Percentiles rank a stretch among this genome's conserved stretches.
phyloP scores from a whole-genome alignment of 805 yeast genomes.

The Saccharomycopsis sp. region DNA sequence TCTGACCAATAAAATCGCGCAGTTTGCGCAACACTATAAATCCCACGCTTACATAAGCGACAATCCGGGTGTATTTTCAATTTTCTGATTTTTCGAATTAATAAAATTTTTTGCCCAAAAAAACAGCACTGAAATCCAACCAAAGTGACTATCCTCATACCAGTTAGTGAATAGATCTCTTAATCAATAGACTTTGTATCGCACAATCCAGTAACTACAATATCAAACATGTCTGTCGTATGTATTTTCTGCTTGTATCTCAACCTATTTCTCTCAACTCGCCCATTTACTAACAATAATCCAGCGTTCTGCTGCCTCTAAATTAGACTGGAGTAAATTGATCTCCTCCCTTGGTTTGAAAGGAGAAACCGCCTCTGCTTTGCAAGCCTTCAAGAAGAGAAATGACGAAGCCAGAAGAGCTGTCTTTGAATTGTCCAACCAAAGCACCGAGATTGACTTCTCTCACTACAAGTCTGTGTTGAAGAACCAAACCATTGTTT shows the following conservation, averaged over 20 bases:
- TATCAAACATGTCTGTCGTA: neutral
- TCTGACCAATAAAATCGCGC: neutral
- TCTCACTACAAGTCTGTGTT: constrained; percentile 69
- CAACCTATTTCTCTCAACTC: neutral
- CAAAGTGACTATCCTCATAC: neutral
- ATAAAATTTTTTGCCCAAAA: neutral
- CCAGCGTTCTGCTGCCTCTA: constrained; percentile 65
- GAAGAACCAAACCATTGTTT: constrained; percentile 74
- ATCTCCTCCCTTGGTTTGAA: constrained; percentile 83
- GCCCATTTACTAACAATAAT: neutral
- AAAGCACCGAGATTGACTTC: constrained; percentile 77
- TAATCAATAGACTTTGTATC: too few relatives aligned
- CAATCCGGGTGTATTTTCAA: neutral
- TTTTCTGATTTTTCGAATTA: neutral
- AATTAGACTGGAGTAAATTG: constrained; percentile 93
- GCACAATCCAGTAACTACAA: neutral
- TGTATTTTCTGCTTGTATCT: neutral
- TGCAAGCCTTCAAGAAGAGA: constrained; percentile 95
- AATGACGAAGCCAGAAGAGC: constrained; percentile 94
- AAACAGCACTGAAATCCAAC: neutral
- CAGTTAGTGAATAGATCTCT: neutral
- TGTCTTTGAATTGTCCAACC: constrained; percentile 61
- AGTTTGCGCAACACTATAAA: neutral
- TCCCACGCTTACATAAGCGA: neutral
- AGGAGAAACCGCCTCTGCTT: constrained; percentile 83